Base-by-base conservation (phyloP, 2,329 filamentous ascomycete species). In the Aspergillus hiratsukae region DNA sequence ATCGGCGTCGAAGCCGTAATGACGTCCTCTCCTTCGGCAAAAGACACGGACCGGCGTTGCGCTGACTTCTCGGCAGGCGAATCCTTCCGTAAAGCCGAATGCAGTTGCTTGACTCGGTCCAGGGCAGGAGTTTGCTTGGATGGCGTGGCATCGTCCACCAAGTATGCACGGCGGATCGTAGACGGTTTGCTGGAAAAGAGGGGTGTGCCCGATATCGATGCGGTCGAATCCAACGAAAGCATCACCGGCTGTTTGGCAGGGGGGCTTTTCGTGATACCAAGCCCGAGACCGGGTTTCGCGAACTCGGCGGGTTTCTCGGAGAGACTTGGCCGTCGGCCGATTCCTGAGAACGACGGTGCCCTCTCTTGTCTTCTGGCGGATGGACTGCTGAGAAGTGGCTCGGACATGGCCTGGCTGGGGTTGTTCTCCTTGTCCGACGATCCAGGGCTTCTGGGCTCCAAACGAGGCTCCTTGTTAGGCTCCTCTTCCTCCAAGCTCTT, bases 261-360 rank as follows among this genome's bases (percentile, higher is more conserved):
- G 25, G 67, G 65, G 43, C 64, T 71, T 49, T 49, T 59, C 10
- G 69, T 69, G 17, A 71, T 69, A 4, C 67, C 69, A 25, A 70
- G 52, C 3, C 65, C 69, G 19, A 69, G 54, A 25, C 64, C 65
- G 21, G 50, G 50, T 17, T 54, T 63, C 4, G 53, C 41, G 27
- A 49, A 41, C 41, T 61, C 59, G 19, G 41, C 46, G 1, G 54
- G 45, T 35, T 52, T 48, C 31, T 61, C 56, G 5, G 49, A 46
- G 57, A 64, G 59, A 46, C 59, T 66, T 21, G 57, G 45, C 9
- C 52, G 62, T 23, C 61, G 61, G 27, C 56, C 55, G 29, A 60
- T 51, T 19, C 60, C 58, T 10, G 66, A 65, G 49, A 65, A 65
- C 1, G 64, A 64, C 14, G 65, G 60, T 23, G 49, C 54, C n/a